phyloP scores from a whole-genome alignment of 305 asterid species.

The Fraxinus greggii region DNA sequence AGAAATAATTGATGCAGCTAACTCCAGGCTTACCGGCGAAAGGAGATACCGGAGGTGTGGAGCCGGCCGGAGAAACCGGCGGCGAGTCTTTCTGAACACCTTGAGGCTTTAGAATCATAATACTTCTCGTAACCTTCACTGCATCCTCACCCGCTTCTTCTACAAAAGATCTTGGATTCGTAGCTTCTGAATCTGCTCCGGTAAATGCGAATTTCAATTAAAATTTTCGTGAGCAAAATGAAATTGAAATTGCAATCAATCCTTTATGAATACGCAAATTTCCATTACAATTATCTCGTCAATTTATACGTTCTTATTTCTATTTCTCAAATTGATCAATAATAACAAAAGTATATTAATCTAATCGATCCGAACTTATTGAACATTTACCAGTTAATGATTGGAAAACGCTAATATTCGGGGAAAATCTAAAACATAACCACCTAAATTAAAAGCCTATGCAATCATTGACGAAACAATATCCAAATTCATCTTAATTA shows the following conservation, averaged over 20 bases:
- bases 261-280: not conserved
- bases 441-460: not conserved
- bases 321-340: not conserved
- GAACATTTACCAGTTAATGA: not conserved
- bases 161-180: conserved; percentile 37
- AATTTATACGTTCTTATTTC: not conserved
- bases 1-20: not conserved
- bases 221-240: not conserved
- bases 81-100: conserved; percentile 63
- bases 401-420: not conserved
- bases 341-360: not conserved
- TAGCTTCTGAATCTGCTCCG: conserved; percentile 44
- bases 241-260: not conserved
- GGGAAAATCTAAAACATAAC: not conserved
- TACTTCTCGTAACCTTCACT: conserved; percentile 79
- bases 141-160: conserved; percentile 52
- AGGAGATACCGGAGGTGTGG: conserved; percentile 92
- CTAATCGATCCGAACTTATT: not conserved
- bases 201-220: not conserved
- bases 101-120: conserved; percentile 76
- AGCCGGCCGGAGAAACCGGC: conserved; percentile 84
- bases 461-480: not conserved
- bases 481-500: not conserved
- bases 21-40: conserved; percentile 64
- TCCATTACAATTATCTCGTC: not conserved